phyloP scores from a whole-genome alignment of 495 filamentous ascomycete species.

The Hyphodiscus hymeniophilus region DNA sequence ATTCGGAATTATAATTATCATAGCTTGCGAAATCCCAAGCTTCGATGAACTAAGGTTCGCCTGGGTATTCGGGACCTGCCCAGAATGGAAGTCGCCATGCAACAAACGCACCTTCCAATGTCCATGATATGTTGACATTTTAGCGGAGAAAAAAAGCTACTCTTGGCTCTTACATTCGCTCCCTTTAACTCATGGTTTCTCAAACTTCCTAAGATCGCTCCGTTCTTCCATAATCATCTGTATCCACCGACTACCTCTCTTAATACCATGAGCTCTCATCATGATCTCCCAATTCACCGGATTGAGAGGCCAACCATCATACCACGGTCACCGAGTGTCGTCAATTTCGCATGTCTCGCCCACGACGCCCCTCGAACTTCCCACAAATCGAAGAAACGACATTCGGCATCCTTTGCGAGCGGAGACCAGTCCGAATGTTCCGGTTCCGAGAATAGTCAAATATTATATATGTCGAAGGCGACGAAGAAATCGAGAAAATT shows the following conservation, averaged over 20 bases:
- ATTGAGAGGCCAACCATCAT: neutral
- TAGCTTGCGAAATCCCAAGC: too few species aligned
- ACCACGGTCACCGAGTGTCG: neutral
- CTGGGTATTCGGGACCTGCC: too few species aligned
- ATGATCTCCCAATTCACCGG: neutral
- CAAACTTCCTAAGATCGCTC: too few species aligned
- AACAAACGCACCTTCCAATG: too few species aligned
- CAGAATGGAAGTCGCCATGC: too few species aligned
- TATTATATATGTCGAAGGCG: constrained; percentile 13
- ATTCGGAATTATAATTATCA: too few species aligned
- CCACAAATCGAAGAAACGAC: neutral
- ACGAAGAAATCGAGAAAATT: neutral
- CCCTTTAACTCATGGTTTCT: too few species aligned
- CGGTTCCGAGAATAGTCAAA: constrained; percentile 17
- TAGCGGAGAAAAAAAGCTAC: too few species aligned
- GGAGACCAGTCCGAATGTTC: neutral
- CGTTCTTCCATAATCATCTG: too few species aligned
- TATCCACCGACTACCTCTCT: neutral
- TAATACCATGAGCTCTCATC: neutral
- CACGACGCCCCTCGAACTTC: neutral
- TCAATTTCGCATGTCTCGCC: neutral
- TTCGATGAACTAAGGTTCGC: too few species aligned
- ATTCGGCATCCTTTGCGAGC: neutral
- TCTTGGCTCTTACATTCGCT: too few species aligned
- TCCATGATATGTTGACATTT: too few species aligned